Conservation (phyloP, 2,329 filamentous ascomycete species). For the Microdochium nivale region DNA sequence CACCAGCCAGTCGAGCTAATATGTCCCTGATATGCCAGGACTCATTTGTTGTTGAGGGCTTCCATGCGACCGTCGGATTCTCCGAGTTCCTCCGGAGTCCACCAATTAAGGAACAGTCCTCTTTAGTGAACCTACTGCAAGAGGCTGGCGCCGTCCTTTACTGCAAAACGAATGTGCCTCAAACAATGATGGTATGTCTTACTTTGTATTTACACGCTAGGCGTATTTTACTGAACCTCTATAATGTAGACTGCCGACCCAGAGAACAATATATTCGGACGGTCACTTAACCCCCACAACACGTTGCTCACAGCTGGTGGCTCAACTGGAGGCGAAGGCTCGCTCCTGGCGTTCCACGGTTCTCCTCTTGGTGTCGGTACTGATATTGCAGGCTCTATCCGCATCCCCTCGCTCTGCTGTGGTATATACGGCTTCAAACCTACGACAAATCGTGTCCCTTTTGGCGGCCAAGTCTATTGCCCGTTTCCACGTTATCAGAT, state of each 20-base stretch:
- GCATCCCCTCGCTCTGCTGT: not conserved
- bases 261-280: conserved; percentile 30
- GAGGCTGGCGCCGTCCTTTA: conserved; percentile 5
- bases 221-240: too few relatives aligned
- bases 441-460: conserved; percentile 12
- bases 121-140: conserved; percentile 47
- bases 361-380: not conserved
- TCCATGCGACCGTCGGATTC: not conserved
- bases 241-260: not conserved
- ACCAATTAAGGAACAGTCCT: conserved; percentile 33
- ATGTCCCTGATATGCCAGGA: conserved; percentile 43
- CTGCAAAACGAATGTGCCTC: not conserved
- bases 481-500: conserved; percentile 23
- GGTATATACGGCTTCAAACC: not conserved
- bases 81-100: not conserved
- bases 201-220: not conserved
- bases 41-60: conserved; percentile 36
- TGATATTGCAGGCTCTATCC: not conserved
- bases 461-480: conserved; percentile 11
- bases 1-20: too few relatives aligned
- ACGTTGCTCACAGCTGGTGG: not conserved
- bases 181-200: not conserved
- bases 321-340: not conserved
- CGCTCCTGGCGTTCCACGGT: not conserved
- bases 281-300: not conserved